Evolutionary conservation across 331 rosid genomes (phyloP).

Genomic region (Prunus yedoensis): DNA sequence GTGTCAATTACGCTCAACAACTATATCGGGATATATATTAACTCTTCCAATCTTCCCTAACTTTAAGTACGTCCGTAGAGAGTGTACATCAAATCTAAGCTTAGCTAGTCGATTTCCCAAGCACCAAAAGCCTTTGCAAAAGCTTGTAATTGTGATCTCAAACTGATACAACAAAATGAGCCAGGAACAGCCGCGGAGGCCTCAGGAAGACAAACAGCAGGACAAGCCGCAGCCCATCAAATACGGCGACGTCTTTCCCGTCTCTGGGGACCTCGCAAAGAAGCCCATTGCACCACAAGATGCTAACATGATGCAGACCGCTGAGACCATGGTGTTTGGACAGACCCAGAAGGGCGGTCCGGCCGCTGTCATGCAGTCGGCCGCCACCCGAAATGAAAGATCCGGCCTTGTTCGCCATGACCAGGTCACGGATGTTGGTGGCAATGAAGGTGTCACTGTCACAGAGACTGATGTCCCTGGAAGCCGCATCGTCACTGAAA

Average conservation of each 20-base stretch:
- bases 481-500: slow-evolving; percentile 58
- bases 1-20: neutral
- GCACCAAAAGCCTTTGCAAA: neutral
- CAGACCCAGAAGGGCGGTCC: slow-evolving; percentile 55
- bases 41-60: neutral
- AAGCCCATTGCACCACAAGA: slow-evolving; percentile 61
- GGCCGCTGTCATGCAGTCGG: slow-evolving; percentile 66
- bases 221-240: slow-evolving; percentile 40
- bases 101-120: neutral
- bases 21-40: neutral
- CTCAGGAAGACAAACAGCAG: neutral
- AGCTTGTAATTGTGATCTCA: neutral
- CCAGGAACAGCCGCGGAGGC: slow-evolving; percentile 49
- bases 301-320: slow-evolving; percentile 80
- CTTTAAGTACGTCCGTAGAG: neutral
- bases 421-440: slow-evolving; percentile 45
- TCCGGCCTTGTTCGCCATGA: slow-evolving; percentile 48
- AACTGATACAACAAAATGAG: slow-evolving; percentile 37
- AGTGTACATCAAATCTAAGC: neutral
- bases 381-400: slow-evolving; percentile 52
- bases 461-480: slow-evolving; percentile 51
- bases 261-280: slow-evolving; percentile 54
- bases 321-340: slow-evolving; percentile 55
- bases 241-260: slow-evolving; percentile 61
- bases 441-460: slow-evolving; percentile 53